phyloP scores from a whole-genome alignment of 2,329 filamentous ascomycete species.

The Grosmannia clavigera region DNA sequence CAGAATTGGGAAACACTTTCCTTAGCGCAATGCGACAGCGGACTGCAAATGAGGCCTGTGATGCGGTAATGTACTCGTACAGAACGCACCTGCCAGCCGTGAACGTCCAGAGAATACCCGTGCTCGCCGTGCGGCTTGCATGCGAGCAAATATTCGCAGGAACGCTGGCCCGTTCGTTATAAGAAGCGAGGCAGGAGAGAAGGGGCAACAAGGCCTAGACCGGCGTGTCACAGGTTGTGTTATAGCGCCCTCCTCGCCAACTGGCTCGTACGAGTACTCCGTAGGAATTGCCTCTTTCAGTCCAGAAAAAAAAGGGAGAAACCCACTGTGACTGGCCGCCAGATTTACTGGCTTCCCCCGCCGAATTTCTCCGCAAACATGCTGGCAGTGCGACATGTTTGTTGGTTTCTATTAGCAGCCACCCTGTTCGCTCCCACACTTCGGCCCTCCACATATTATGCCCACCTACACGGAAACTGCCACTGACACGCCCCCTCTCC shows the following conservation, averaged over 20 bases:
- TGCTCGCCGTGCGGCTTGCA: no score
- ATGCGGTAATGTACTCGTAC: background rate
- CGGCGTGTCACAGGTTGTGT: background rate
- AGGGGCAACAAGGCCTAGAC: background rate
- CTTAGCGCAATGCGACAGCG: background rate
- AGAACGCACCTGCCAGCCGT: no score
- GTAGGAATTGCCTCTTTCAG: background rate
- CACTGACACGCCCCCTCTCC: background rate
- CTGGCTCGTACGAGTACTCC: background rate
- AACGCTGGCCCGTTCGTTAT: background rate
- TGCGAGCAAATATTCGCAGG: background rate
- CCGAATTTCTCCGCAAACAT: constrained; percentile 10
- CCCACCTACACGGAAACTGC: background rate
- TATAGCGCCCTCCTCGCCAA: background rate
- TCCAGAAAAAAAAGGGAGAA: background rate
- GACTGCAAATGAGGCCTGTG: background rate
- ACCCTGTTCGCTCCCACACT: constrained; percentile 1
- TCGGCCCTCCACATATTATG: constrained; percentile 5
- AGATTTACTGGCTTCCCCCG: constrained; percentile 1
- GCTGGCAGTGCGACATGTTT: background rate
- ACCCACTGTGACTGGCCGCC: constrained; percentile 1
- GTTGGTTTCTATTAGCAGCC: background rate
- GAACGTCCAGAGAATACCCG: no score
- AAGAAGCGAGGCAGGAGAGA: no score
- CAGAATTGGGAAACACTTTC: background rate